phyloP scores from a whole-genome alignment of 441 rosid genomes.

The Arabidopsis lyrata region DNA sequence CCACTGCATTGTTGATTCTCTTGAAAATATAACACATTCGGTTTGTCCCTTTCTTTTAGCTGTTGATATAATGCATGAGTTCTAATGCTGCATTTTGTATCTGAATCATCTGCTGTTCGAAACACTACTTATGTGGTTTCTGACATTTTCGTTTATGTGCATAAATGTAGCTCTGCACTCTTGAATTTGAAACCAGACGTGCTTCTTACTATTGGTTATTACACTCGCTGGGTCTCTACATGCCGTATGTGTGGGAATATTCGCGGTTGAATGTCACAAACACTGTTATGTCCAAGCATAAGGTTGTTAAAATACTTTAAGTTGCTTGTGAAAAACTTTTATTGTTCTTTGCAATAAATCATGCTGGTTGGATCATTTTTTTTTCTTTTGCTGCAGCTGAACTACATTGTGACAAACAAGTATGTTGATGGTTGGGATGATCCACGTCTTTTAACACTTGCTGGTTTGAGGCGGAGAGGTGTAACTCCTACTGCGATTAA shows the following conservation, averaged over 20 bases:
- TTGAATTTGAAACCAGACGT: constrained; percentile 76
- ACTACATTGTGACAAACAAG: constrained; percentile 50
- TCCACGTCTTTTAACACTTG: constrained; percentile 92
- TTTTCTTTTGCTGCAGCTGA: constrained; percentile 9
- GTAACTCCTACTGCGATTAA: constrained; percentile 82
- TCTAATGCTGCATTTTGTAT: background rate
- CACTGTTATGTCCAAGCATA: constrained; percentile 94
- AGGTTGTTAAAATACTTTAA: constrained; percentile 44
- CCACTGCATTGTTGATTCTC: too few species aligned
- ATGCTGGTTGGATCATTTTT: constrained; percentile 5
- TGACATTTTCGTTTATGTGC: background rate
- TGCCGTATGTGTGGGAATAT: constrained; percentile 97
- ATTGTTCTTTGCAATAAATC: background rate
- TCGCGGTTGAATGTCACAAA: constrained; percentile 87
- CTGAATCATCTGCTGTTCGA: background rate
- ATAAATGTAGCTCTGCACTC: constrained; percentile 76
- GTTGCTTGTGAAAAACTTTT: background rate
- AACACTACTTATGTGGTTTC: background rate
- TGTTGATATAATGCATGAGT: too few species aligned
- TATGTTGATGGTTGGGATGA: constrained; percentile 98
- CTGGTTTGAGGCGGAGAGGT: constrained; percentile 90
- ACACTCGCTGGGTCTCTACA: constrained; percentile 70
- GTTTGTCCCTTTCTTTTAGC: too few species aligned
- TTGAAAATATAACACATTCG: constrained; percentile 22
- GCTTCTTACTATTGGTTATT: constrained; percentile 61